These are phyloP conservation scores for Cinchona pubescens DNA, from an alignment of 257 asterid genomes.

Conservation along the genomic window DNA sequence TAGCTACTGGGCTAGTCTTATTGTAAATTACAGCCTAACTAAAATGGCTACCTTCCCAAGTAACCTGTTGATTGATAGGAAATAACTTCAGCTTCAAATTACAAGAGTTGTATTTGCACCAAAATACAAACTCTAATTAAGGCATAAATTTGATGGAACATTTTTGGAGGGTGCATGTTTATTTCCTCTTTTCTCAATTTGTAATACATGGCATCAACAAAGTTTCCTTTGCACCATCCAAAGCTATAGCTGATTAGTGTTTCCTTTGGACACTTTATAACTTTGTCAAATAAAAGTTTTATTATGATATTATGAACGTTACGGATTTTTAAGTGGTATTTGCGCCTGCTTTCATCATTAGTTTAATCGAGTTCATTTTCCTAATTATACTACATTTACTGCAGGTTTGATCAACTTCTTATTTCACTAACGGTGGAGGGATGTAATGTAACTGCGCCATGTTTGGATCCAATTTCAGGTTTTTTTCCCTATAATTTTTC, in stretches of 20 bases:
- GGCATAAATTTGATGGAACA: not conserved
- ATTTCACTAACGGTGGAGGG: conserved; percentile 78
- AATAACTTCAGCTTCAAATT: not conserved
- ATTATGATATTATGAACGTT: no score
- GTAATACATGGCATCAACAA: not conserved
- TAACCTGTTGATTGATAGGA: not conserved
- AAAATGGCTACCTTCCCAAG: not conserved
- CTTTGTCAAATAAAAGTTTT: not conserved
- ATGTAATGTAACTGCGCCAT: conserved; percentile 73
- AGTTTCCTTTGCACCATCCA: not conserved
- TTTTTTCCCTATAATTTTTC: not conserved
- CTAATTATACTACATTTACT: not conserved
- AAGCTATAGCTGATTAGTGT: not conserved
- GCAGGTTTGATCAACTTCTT: conserved; percentile 67
- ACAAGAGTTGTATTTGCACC: not conserved
- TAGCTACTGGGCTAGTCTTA: not conserved
- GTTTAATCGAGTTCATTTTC: not conserved
- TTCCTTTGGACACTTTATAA: not conserved
- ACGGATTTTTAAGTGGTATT: not conserved
- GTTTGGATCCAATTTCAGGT: conserved; percentile 87
- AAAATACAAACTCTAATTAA: no score
- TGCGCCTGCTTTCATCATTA: not conserved
- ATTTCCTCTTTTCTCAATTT: not conserved
- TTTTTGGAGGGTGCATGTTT: not conserved
- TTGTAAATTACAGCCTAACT: not conserved